These are phyloP conservation scores for Alternaria incomplexa DNA, from an alignment of 2,329 filamentous ascomycete genomes.

Conservation along the genomic window DNA sequence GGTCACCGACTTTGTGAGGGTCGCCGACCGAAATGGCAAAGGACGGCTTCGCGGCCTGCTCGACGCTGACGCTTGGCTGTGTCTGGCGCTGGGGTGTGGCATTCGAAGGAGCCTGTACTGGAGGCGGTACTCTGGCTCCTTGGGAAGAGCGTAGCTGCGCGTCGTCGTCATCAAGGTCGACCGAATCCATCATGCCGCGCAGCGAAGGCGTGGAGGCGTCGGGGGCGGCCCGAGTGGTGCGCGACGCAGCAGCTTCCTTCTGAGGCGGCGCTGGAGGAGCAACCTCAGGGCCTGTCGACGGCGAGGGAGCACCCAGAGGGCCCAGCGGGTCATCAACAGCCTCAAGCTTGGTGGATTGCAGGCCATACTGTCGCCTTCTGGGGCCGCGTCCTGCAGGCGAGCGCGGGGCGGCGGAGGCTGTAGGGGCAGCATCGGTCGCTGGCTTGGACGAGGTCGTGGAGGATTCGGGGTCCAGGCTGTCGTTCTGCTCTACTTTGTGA, in stretches of 20 bases:
- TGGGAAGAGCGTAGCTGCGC: slow-evolving; percentile 51
- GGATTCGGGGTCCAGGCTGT: slow-evolving; percentile 39
- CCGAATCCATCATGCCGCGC: slow-evolving; percentile 65
- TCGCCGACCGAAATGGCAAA: slow-evolving; percentile 94
- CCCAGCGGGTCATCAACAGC: slow-evolving; percentile 78
- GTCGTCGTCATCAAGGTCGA: slow-evolving; percentile 72
- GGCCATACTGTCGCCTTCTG: slow-evolving; percentile 67
- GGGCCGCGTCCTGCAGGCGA: slow-evolving; percentile 58
- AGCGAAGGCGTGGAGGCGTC: slow-evolving; percentile 58
- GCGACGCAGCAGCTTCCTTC: slow-evolving; percentile 64
- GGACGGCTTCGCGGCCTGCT: slow-evolving; percentile 89
- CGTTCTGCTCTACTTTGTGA: slow-evolving; percentile 46
- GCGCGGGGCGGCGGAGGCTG: slow-evolving; percentile 51
- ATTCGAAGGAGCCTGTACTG: slow-evolving; percentile 60
- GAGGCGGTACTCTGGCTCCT: slow-evolving; percentile 69
- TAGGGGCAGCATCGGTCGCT: slow-evolving; percentile 38
- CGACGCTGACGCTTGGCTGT: slow-evolving; percentile 84
- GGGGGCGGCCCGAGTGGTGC: slow-evolving; percentile 57
- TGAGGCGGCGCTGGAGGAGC: slow-evolving; percentile 72
- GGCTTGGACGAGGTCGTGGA: slow-evolving; percentile 23
- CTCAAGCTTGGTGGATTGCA: slow-evolving; percentile 78
- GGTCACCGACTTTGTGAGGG: slow-evolving; percentile 95
- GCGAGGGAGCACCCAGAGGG: slow-evolving; percentile 72
- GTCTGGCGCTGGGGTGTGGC: slow-evolving; percentile 58
- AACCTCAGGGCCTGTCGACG: slow-evolving; percentile 57